These are phyloP conservation scores for Trametopsis cervina DNA, from an alignment of 768 basidiomycete species.

Conservation along the genomic window DNA sequence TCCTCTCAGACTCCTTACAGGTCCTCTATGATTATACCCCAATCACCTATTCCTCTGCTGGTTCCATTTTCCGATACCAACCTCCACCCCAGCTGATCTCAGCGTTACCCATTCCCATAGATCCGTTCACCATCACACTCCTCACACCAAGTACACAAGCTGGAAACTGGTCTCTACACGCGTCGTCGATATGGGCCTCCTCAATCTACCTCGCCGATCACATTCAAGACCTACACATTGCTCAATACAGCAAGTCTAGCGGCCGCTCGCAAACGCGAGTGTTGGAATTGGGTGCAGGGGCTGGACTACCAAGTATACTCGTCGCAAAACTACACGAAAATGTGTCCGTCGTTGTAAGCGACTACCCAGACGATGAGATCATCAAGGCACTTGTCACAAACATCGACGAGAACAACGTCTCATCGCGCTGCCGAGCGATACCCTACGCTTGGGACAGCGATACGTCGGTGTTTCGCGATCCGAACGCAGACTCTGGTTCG, in stretches of 20 bases:
- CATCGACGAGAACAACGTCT: conserved; percentile 42
- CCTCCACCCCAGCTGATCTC: conserved; percentile 1
- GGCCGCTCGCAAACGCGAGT: conserved; percentile 24
- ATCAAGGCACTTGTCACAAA: conserved; percentile 55
- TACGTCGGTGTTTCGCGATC: conserved; percentile 22
- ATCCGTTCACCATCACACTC: conserved; percentile 32
- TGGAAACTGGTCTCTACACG: conserved; percentile 70
- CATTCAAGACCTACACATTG: conserved; percentile 36
- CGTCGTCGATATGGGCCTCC: conserved; percentile 70
- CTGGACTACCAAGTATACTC: conserved; percentile 66
- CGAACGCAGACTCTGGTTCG: conserved; percentile 17
- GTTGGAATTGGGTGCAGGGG: conserved; percentile 72
- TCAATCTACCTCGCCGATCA: conserved; percentile 65
- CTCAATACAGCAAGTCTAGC: conserved; percentile 2
- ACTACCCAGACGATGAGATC: conserved; percentile 64
- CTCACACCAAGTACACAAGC: conserved; percentile 58
- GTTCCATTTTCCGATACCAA: conserved; percentile 44
- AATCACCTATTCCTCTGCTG: conserved; percentile 51
- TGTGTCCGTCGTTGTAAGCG: conserved; percentile 45
- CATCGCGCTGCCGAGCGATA: conserved; percentile 40
- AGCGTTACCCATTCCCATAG: neutral
- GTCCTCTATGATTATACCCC: conserved; percentile 56
- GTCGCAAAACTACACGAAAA: conserved; percentile 44
- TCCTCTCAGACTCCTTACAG: conserved; percentile 58
- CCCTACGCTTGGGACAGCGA: conserved; percentile 66